These are phyloP conservation scores for Ophiocordyceps sinensis DNA, from an alignment of 2,329 filamentous ascomycete species.

Conservation along the genomic window DNA sequence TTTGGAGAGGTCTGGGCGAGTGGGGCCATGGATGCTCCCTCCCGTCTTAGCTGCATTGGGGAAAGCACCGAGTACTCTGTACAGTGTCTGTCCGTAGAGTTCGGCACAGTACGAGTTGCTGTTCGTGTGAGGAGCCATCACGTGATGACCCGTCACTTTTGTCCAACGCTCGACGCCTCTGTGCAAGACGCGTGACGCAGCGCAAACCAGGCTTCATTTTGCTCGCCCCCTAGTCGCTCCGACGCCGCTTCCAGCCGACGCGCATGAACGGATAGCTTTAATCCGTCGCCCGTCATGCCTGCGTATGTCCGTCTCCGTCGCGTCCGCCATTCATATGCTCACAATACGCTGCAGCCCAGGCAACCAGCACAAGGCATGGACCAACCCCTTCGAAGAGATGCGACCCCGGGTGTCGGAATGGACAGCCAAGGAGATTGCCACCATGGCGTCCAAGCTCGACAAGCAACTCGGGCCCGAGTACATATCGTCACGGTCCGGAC, in stretches of 20 bases:
- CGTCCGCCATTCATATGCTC: slow-evolving; percentile 5
- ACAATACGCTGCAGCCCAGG: slow-evolving; percentile 38
- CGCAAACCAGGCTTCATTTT: too few relatives aligned
- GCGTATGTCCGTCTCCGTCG: slow-evolving; percentile 19
- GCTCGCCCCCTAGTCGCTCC: neutral
- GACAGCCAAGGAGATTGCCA: slow-evolving; percentile 82
- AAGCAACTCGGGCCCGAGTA: slow-evolving; percentile 94
- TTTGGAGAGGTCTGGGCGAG: too few relatives aligned
- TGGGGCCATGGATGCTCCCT: too few relatives aligned
- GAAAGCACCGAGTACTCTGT: too few relatives aligned
- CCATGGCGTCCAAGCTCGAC: slow-evolving; percentile 71
- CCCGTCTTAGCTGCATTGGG: too few relatives aligned
- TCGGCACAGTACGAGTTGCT: too few relatives aligned
- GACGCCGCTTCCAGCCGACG: neutral
- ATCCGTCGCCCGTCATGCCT: slow-evolving; percentile 21
- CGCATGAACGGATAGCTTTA: neutral
- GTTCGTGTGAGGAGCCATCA: too few relatives aligned
- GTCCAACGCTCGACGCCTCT: neutral
- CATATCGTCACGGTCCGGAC: slow-evolving; percentile 73
- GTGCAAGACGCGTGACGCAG: neutral
- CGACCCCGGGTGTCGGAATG: slow-evolving; percentile 60
- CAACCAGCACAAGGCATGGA: slow-evolving; percentile 43
- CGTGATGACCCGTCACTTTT: neutral
- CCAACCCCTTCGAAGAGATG: slow-evolving; percentile 71
- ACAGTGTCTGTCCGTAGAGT: too few relatives aligned